phyloP scores from a whole-genome alignment of 805 yeast species.

The Ogataea ganodermae region DNA sequence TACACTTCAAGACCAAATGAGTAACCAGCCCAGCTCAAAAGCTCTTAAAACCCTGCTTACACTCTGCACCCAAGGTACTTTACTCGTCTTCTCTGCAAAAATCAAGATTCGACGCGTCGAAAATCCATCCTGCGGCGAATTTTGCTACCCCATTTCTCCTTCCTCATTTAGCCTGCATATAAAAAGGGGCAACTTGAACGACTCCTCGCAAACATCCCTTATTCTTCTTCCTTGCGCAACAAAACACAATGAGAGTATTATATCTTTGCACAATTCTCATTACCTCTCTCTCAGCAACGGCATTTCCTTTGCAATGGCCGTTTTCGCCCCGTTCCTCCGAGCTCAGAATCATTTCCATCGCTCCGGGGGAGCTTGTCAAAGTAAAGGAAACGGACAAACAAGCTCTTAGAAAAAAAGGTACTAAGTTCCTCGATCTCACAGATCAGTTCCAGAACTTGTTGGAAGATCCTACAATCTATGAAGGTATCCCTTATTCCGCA shows the following conservation, averaged over 20 bases:
- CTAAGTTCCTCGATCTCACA: conserved; percentile 47
- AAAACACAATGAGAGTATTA: background rate
- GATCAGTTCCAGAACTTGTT: conserved; percentile 10
- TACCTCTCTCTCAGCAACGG: background rate
- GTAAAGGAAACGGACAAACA: conserved; percentile 41
- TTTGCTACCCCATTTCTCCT: background rate
- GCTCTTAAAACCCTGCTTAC: too few species aligned
- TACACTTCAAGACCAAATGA: too few species aligned
- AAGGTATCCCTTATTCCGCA: background rate
- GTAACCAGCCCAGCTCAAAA: too few species aligned
- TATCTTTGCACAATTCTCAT: background rate
- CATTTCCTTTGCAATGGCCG: conserved; percentile 6
- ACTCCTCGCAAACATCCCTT: background rate
- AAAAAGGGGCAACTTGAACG: background rate
- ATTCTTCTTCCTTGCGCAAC: background rate
- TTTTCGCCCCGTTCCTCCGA: background rate
- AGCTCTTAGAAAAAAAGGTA: conserved; percentile 34
- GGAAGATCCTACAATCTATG: background rate
- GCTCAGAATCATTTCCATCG: conserved; percentile 10
- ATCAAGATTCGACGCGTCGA: background rate
- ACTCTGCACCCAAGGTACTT: too few species aligned
- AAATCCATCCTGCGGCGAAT: too few species aligned
- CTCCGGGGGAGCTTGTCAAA: conserved; percentile 12
- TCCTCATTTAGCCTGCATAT: background rate
- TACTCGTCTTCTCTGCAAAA: background rate